These are phyloP conservation scores for Ceratocystis alfenasii DNA, from an alignment of 2,329 filamentous ascomycete genomes.

Conservation along the genomic window DNA sequence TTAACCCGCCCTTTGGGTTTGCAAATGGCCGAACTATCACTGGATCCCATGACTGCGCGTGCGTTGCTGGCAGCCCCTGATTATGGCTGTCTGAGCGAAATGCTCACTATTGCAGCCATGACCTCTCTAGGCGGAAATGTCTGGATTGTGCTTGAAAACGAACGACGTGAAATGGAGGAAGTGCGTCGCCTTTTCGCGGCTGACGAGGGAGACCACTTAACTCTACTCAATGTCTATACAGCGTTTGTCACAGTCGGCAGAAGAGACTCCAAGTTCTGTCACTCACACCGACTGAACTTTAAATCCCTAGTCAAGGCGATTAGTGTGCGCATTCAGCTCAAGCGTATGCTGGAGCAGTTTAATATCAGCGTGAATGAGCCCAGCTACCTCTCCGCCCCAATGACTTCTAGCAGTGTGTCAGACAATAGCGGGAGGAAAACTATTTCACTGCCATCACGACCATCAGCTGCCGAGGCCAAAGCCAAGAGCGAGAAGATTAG, in stretches of 20 bases:
- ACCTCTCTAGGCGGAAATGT: slow-evolving; percentile 65
- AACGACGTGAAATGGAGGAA: slow-evolving; percentile 62
- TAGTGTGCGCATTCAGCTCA: slow-evolving; percentile 75
- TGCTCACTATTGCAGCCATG: slow-evolving; percentile 90
- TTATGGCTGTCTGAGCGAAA: slow-evolving; percentile 72
- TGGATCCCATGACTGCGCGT: slow-evolving; percentile 94
- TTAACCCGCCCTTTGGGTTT: slow-evolving; percentile 78
- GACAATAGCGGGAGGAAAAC: not conserved
- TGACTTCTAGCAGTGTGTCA: slow-evolving; percentile 24
- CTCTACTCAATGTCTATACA: slow-evolving; percentile 85
- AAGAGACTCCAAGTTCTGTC: slow-evolving; percentile 77
- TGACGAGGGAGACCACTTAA: slow-evolving; percentile 88
- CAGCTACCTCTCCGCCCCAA: slow-evolving; percentile 27
- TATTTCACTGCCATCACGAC: slow-evolving; percentile 1
- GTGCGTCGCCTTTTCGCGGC: slow-evolving; percentile 72
- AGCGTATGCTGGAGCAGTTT: slow-evolving; percentile 76
- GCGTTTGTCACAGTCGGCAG: slow-evolving; percentile 72
- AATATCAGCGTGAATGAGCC: slow-evolving; percentile 58
- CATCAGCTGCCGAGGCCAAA: slow-evolving; percentile 27
- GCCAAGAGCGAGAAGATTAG: slow-evolving; percentile 56
- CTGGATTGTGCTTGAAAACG: slow-evolving; percentile 70
- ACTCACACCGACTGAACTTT: slow-evolving; percentile 76
- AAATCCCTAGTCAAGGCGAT: slow-evolving; percentile 71
- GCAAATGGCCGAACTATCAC: slow-evolving; percentile 83
- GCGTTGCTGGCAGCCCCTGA: slow-evolving; percentile 62